Base-by-base conservation (phyloP, 1,139 yeast species). In the Hyphopichia pseudoburtonii region DNA sequence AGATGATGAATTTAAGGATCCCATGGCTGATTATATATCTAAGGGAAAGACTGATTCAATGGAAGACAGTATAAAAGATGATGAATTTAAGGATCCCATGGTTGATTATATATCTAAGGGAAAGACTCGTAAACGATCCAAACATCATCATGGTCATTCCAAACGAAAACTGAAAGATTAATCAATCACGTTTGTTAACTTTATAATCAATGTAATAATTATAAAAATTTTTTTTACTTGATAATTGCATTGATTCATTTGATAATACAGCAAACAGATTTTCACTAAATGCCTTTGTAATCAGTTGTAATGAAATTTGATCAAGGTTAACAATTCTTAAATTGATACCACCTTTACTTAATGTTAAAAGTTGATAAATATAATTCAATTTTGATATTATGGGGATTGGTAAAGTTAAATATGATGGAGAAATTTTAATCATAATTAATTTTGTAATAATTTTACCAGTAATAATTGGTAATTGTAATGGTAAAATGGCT, bases 401-500 rank as follows among this genome's bases (percentile, higher is more conserved):
- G 3, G 73, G 70, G 28, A 67, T 57, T 9, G 74, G 69, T 15
- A 64, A 46, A 3, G 69, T 58, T 32, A 64, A 57, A 43, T 54
- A 52, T 30, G 32, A 50, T 11, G 78, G 77, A 31, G 57, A 54
- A 21, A 70, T 43, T 44, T 71, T 75, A 36, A 78, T 45, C 28
- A 28, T 34, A 6, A 29, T 9, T 9, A 21, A 23, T 12, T 18
- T 21, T 18, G 28, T 12, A n/a, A n/a, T 10, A 4, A 18, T 8
- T n/a, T 21, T 5, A 3, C 14, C 9, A n/a, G 26, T 11, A 24
- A 4, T 34, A 32, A 26, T 21, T 28, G 19, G 32, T 5, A 33
- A 35, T 22, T 32, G 36, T 23, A 19, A 76, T 12, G 82, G 81
- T 38, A 80, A 61, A 0, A 80, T 53, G 0, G 82, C 70, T 46